Evolutionary conservation across 2,329 filamentous ascomycete genomes (phyloP), one percentile per base, ranked within the genome.

Genomic region (Thielaviopsis punctulata): DNA sequence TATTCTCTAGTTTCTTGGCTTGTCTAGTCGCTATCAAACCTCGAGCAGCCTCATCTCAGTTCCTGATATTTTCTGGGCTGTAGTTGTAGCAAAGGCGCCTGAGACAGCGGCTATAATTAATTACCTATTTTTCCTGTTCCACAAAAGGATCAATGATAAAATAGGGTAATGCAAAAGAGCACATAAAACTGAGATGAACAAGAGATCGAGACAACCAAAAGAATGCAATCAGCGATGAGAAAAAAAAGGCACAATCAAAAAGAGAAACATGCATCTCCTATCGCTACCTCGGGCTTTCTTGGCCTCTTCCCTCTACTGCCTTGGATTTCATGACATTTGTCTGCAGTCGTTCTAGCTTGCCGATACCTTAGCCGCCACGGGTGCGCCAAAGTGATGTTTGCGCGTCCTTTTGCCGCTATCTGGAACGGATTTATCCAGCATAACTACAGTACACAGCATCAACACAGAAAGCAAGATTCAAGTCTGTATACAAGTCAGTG

Each of bases 301-400:
- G 19, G 36, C 36, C 36, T 41, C 36, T 41, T 41, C 19, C 8
- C 36, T 41, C 36, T 41, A n/a, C 19, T 41, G 36, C 19, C 36
- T 41, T 41, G 36, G 36, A 41, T 41, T 41, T 19, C n/a, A 41
- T 18, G 36, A n/a, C n/a, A 41, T 18, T 41, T 41, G 36, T n/a
- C 19, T 8, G 9, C 8, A 39, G 7, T 19, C 5, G n/a, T 18
- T 41, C 36, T 4, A 8, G 7, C 19, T n/a, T 41, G 15, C 2
- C 21, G 36, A 41, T 19, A 8, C 18, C n/a, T 41, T 25, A 45
- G 21, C 43, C 23, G 15, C 27, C 50, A 41, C 43, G 30, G 43
- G 30, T 45, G 46, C 44, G 22, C 25, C 43, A 15, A 51, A 30
- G 19, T 46, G 46, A 47, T 46, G 45, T 52, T 52, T 52, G 50